Base-by-base conservation (phyloP, 441 rosid genomes). In the Manihot esculenta region DNA sequence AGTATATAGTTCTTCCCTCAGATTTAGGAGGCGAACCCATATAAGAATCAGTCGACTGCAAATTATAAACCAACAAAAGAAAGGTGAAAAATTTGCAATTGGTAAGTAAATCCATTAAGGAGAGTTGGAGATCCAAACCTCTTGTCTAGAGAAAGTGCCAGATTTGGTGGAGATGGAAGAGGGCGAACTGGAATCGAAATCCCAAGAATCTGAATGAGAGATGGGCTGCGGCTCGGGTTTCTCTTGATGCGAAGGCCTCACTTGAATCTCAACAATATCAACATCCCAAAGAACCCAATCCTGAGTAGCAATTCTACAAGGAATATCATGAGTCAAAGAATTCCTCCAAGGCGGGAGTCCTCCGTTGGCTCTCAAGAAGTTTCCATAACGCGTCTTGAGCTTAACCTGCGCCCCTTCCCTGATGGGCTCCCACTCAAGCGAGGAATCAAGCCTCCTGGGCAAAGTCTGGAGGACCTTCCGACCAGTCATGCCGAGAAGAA, bases 331-430 rank as follows among this genome's bases (percentile, higher is more conserved):
- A 10, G 98, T 93, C 0, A 93, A 83, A 2, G 97, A 89, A 88
- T 93, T 93, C 65, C 97, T 79, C 94, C 94, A 94, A 9, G 97
- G 98, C n/a, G 98, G 98, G 20, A 94, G 63, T 8, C 97, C 94
- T 10, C 98, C 96, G 42, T 94, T 94, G 17, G 86, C 98, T 58
- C 98, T 82, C 79, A 94, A 79, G 78, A 83, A 94, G 76, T 89
- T 68, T 15, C 95, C 97, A 70, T 83, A 78, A 1, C 97, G 81
- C 5, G 95, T 89, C 79, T 81, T 83, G 30, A 94, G 92, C 83
- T 84, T 92, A 50, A 87, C 78, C 65, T 62, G 83, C 42, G 77
- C 50, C 3, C 87, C 96, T 24, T 88, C 97, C 71, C 76, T 81
- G 6, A 87, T 50, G 50, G 99, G 93, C 54, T 91, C 94, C 98